Evolutionary conservation across 2,329 filamentous ascomycete species (phyloP).

Genomic region (Sclerotinia trifoliorum): DNA sequence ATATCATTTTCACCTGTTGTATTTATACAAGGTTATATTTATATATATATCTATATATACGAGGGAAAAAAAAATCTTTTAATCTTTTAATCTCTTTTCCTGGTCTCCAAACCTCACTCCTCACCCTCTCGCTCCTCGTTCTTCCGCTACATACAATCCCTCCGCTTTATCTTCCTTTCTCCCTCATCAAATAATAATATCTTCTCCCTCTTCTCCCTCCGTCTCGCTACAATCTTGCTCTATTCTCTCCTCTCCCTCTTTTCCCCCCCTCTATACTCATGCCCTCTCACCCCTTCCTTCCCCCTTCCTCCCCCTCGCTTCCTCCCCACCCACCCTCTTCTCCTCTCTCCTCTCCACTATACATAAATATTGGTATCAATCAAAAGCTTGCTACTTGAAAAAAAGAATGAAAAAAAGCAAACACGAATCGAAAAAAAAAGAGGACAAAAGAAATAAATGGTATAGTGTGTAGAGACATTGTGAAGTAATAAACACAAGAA

Average conservation of each 20-base stretch:
- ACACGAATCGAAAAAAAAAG: background rate
- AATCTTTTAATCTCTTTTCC: background rate
- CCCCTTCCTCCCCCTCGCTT: too few relatives aligned
- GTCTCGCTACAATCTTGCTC: background rate
- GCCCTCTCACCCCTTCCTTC: background rate
- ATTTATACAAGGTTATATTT: too few relatives aligned
- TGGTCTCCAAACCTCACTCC: too few relatives aligned
- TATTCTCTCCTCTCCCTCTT: background rate
- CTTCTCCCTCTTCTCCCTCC: background rate
- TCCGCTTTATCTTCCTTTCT: too few relatives aligned
- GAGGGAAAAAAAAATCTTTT: background rate
- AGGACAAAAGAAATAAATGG: background rate
- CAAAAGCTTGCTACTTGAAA: slow-evolving; percentile 5
- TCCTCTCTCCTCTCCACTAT: background rate
- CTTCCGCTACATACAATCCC: too few relatives aligned
- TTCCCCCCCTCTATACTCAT: background rate
- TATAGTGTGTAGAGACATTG: background rate
- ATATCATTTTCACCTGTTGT: too few relatives aligned
- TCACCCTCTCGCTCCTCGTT: too few relatives aligned
- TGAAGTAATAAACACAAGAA: slow-evolving; percentile 12
- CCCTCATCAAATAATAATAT: too few relatives aligned
- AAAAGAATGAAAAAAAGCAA: background rate
- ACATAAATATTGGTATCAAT: slow-evolving; percentile 21
- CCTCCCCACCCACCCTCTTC: too few relatives aligned
- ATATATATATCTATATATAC: too few relatives aligned